These are phyloP conservation scores for Pelargonium australe DNA, from an alignment of 441 rosid genomes.

Conservation along the genomic window DNA sequence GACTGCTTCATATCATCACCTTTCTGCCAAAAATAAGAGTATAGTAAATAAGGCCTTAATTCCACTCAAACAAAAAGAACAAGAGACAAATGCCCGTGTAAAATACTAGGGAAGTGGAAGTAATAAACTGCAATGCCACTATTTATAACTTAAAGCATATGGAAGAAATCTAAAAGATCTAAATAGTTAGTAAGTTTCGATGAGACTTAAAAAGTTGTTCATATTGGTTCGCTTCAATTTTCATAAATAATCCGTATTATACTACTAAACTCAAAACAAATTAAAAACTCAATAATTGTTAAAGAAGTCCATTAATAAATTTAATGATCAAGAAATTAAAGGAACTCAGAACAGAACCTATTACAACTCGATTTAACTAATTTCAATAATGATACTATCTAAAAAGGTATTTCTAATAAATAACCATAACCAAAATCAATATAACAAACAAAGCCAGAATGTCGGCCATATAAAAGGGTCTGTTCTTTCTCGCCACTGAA, in stretches of 20 bases:
- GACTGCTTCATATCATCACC: slow-evolving; percentile 37
- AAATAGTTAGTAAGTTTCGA: neutral
- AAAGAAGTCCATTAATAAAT: neutral
- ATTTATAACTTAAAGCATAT: neutral
- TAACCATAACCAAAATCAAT: neutral
- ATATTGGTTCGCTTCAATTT: neutral
- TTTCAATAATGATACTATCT: neutral
- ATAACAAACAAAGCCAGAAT: neutral
- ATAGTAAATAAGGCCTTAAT: neutral
- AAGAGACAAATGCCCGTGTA: neutral
- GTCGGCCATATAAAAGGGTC: neutral
- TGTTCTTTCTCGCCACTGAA: too few species aligned
- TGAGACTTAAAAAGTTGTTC: neutral
- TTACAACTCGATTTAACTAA: neutral
- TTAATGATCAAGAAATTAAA: neutral
- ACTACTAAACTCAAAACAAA: neutral
- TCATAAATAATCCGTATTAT: neutral
- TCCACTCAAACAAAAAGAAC: neutral
- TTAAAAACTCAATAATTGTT: neutral
- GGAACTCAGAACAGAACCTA: neutral
- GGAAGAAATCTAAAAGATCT: neutral
- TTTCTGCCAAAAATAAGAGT: slow-evolving; percentile 20
- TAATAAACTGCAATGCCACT: neutral
- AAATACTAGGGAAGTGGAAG: neutral
- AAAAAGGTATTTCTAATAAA: neutral